Base-by-base conservation (phyloP, 306 rosid genomes). In the Herpetospermum pedunculosum region DNA sequence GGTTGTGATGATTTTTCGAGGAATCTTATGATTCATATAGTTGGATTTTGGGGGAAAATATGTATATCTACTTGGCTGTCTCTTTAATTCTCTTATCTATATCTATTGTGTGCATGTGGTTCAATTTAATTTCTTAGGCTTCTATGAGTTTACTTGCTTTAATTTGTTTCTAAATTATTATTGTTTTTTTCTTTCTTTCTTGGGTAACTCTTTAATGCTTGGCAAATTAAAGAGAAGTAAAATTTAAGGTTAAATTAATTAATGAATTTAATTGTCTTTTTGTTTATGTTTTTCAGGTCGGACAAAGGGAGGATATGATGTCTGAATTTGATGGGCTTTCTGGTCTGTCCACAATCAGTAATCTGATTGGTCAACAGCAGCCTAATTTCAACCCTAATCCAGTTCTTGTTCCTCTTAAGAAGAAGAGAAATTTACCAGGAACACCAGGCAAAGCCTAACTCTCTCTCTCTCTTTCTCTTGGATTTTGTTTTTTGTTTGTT, bases 371-470 rank as follows among this genome's bases (percentile, higher is more conserved):
- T 25, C 76, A 79, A 49, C 78, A 52, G 0, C 5, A 74, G 8
- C 85, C 81, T 16, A 85, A 68, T 74, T 35, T 82, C 47, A 84
- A 70, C 82, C 81, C 86, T 77, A 86, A 79, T 50, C 49, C 86
- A 60, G 72, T 58, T 62, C 77, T 68, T 64, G 75, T 59, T 70
- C 79, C 73, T 64, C 67, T 77, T 47, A 90, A 90, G 88, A 93
- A 81, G 87, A 88, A 85, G 86, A 83, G 97, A 67, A 93, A 81
- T 44, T 77, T 87, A 55, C 97, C 98, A 1, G 98, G 98, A 62
- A 93, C 84, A 14, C 98, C 98, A 89, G 97, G 98, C 83, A 87
- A 81, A 30, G 1, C 6, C 40, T 2, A 26, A 12, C 30, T 14
- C 48, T 12, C 48, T 21, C 58, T 8, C 15, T 10, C 32, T 26